Percentiles rank a stretch among this genome's conserved stretches.
Conservation (phyloP, 768 basidiomycete species). For the Pleurotus eryngii region DNA sequence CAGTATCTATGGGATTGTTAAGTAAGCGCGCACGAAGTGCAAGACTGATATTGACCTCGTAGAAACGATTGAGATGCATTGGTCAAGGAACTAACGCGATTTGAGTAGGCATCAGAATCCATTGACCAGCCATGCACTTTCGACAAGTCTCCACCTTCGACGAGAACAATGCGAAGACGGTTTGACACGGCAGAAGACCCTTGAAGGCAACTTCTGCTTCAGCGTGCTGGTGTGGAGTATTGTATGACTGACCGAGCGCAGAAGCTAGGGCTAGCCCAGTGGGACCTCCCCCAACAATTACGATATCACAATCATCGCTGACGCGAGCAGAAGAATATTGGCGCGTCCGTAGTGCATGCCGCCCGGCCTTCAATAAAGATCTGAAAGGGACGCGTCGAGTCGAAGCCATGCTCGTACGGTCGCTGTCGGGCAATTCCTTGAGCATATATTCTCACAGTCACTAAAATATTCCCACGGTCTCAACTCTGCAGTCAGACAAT, state of each 20-base stretch:
- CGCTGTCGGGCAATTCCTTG: not conserved
- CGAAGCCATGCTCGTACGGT: not conserved
- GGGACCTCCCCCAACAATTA: conserved; percentile 94
- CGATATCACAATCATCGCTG: conserved; percentile 72
- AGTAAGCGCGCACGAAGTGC: not conserved
- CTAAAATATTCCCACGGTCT: not conserved
- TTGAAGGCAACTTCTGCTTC: conserved; percentile 18
- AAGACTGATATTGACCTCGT: conserved; percentile 40
- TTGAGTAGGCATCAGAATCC: conserved; percentile 57
- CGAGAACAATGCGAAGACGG: conserved; percentile 60
- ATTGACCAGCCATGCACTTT: conserved; percentile 68
- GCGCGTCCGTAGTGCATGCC: not conserved
- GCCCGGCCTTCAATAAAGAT: conserved; percentile 6
- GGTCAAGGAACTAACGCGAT: conserved; percentile 85
- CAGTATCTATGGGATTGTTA: conserved; percentile 52
- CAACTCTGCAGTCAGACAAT: not conserved
- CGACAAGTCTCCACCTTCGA: conserved; percentile 79
- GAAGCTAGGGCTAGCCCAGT: conserved; percentile 87
- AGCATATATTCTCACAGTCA: not conserved
- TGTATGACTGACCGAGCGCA: conserved; percentile 62
- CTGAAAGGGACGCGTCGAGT: not conserved
- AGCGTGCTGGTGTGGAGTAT: conserved; percentile 6
- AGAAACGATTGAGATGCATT: conserved; percentile 68
- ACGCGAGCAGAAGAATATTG: not conserved
- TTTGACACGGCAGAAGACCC: conserved; percentile 54